Conservation (phyloP, 139 green algal species). For the Chlorella sp. region DNA sequence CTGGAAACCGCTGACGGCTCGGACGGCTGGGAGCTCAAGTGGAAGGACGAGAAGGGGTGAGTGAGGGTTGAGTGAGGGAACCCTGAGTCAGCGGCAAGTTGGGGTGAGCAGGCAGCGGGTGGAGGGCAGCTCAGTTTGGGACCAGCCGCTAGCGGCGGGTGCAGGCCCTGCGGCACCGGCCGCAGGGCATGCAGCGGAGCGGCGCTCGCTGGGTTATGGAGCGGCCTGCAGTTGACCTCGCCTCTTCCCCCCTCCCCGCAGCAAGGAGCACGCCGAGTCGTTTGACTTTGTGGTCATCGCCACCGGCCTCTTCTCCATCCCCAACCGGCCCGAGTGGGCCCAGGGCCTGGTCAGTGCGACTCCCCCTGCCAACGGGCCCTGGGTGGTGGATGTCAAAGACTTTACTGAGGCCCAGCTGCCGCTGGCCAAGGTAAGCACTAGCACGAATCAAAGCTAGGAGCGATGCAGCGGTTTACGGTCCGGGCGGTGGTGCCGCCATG, state of each 20-base stretch:
- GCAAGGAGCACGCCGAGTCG: neutral
- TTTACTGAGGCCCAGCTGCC: neutral
- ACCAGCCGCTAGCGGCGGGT: too few species aligned
- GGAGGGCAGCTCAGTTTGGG: too few species aligned
- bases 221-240: too few species aligned
- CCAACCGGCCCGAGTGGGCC: neutral
- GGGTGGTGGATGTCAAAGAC: slow-evolving; percentile 15
- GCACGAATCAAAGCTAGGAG: too few species aligned
- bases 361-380: neutral
- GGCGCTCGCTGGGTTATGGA: too few species aligned
- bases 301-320: slow-evolving; percentile 24
- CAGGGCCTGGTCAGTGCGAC: neutral
- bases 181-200: too few species aligned
- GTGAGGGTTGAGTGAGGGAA: too few species aligned
- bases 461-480: too few species aligned
- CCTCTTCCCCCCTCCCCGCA: neutral
- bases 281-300: slow-evolving; percentile 22
- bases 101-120: too few species aligned
- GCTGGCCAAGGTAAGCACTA: neutral
- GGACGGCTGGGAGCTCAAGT: slow-evolving; percentile 16
- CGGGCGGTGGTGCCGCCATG: too few species aligned
- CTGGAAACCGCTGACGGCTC: neutral
- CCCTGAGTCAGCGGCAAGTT: too few species aligned
- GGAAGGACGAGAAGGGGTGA: neutral
- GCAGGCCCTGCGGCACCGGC: too few species aligned